A percentile compares a stretch with the other conserved stretches of the same genome.
These are phyloP conservation scores for Zizania palustris DNA, from an alignment of 202 grass and related monocot genomes.

Conservation along the genomic window DNA sequence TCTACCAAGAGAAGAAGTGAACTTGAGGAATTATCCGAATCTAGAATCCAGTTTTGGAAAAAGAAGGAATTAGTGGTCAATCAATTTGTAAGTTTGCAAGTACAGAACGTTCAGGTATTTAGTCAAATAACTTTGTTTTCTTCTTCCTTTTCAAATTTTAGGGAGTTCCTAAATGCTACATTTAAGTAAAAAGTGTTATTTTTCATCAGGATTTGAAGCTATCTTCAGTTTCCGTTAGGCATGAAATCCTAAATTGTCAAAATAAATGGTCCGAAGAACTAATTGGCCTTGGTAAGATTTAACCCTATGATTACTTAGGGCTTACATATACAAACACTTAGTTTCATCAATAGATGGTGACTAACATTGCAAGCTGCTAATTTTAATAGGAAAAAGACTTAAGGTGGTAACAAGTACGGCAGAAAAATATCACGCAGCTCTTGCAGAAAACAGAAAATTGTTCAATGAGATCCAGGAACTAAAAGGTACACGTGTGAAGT, in stretches of 20 bases:
- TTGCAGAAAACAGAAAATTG: slow-evolving; percentile 86
- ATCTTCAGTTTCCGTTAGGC: slow-evolving; percentile 68
- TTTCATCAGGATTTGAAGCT: slow-evolving; percentile 85
- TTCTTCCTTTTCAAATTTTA: slow-evolving; percentile 8
- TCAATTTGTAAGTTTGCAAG: slow-evolving; percentile 60
- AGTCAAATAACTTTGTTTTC: slow-evolving; percentile 9
- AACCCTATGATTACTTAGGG: slow-evolving; percentile 16
- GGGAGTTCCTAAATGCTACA: slow-evolving; percentile 32
- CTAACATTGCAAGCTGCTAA: slow-evolving; percentile 32
- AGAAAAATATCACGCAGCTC: slow-evolving; percentile 71
- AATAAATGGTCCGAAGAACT: slow-evolving; percentile 77
- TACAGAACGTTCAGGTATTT: slow-evolving; percentile 75
- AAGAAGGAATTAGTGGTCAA: slow-evolving; percentile 57
- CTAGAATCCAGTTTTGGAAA: slow-evolving; percentile 59
- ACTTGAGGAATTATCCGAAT: slow-evolving; percentile 59
- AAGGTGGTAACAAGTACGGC: slow-evolving; percentile 65
- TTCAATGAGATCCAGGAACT: slow-evolving; percentile 94
- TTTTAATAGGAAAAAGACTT: slow-evolving; percentile 63
- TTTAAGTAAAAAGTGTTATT: slow-evolving; percentile 38
- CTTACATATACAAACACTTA: slow-evolving; percentile 21
- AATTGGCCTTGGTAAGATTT: slow-evolving; percentile 65
- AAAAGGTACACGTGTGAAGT: slow-evolving; percentile 68
- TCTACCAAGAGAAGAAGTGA: slow-evolving; percentile 69
- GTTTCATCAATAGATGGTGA: slow-evolving; percentile 13
- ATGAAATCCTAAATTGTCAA: slow-evolving; percentile 69